These are phyloP conservation scores for Auxenochlorella protothecoides DNA, from an alignment of 139 green algal genomes.

Conservation along the genomic window DNA sequence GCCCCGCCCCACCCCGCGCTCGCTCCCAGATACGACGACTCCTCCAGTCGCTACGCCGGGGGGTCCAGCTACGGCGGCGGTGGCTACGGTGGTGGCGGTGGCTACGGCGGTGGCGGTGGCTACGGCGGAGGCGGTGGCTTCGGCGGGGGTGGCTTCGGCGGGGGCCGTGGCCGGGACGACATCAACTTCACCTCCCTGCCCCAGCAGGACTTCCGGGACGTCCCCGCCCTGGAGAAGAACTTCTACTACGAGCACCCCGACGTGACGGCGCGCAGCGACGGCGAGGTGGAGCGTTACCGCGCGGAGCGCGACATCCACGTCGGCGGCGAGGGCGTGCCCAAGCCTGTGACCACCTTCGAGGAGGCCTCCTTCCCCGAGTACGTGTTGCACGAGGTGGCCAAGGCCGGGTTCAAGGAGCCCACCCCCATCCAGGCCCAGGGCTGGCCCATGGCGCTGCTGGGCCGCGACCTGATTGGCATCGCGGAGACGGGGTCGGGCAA, in stretches of 20 bases:
- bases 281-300: slow-evolving; percentile 65
- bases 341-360: slow-evolving; percentile 60
- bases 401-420: slow-evolving; percentile 69
- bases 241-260: slow-evolving; percentile 82
- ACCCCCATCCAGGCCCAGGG: slow-evolving; percentile 81
- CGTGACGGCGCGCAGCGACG: slow-evolving; percentile 52
- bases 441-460: slow-evolving; percentile 83
- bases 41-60: too few species aligned
- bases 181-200: slow-evolving; percentile 60
- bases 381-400: slow-evolving; percentile 69
- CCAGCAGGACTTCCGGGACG: slow-evolving; percentile 63
- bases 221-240: slow-evolving; percentile 85
- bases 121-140: slow-evolving; percentile 3
- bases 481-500: slow-evolving; percentile 86
- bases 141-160: slow-evolving; percentile 7
- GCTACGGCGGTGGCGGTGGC: slow-evolving; percentile 5
- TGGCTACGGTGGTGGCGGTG: background rate
- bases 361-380: slow-evolving; percentile 80
- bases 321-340: slow-evolving; percentile 47
- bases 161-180: slow-evolving; percentile 34
- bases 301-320: slow-evolving; percentile 48
- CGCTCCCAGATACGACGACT: too few species aligned
- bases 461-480: slow-evolving; percentile 73
- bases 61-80: background rate
- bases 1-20: too few species aligned